A percentile compares a stretch with the other conserved stretches of the same genome.
Evolutionary conservation across 2,329 filamentous ascomycete species (phyloP).

Genomic region (Coniella vitis): DNA sequence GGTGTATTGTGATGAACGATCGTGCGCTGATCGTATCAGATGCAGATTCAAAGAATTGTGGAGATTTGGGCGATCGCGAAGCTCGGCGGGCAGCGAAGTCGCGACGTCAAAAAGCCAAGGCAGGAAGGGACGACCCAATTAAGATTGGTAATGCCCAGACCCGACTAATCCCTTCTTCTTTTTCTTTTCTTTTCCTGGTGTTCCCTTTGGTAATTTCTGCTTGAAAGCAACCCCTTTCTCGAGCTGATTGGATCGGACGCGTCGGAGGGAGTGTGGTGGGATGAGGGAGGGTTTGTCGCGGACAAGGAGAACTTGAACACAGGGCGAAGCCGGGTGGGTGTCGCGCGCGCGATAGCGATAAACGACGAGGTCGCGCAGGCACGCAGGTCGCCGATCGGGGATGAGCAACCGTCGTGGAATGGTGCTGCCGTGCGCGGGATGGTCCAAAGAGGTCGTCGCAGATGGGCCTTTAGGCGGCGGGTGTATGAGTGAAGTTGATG

Average conservation of each 20-base stretch:
- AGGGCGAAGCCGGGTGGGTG: background rate
- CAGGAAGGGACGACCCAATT: background rate
- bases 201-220: background rate
- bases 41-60: slow-evolving; percentile 19
- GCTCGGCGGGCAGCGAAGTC: background rate
- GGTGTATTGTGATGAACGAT: slow-evolving; percentile 22
- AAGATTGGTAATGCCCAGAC: background rate
- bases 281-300: background rate
- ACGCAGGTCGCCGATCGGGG: slow-evolving; percentile 3
- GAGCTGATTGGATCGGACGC: slow-evolving; percentile 4
- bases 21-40: slow-evolving; percentile 24
- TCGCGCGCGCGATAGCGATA: slow-evolving; percentile 9
- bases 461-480: background rate
- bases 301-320: slow-evolving; percentile 7
- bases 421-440: slow-evolving; percentile 3
- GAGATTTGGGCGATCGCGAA: slow-evolving; percentile 15
- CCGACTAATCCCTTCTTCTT: background rate
- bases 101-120: background rate
- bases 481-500: slow-evolving; percentile 4
- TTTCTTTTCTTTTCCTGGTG: background rate
- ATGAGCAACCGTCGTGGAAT: background rate
- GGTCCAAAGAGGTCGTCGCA: background rate
- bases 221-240: too few species aligned
- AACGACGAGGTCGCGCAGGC: slow-evolving; percentile 2
- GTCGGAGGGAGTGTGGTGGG: background rate